These are phyloP conservation scores for Farysia itapuensis DNA, from an alignment of 1,284 basidiomycete genomes.

Conservation along the genomic window DNA sequence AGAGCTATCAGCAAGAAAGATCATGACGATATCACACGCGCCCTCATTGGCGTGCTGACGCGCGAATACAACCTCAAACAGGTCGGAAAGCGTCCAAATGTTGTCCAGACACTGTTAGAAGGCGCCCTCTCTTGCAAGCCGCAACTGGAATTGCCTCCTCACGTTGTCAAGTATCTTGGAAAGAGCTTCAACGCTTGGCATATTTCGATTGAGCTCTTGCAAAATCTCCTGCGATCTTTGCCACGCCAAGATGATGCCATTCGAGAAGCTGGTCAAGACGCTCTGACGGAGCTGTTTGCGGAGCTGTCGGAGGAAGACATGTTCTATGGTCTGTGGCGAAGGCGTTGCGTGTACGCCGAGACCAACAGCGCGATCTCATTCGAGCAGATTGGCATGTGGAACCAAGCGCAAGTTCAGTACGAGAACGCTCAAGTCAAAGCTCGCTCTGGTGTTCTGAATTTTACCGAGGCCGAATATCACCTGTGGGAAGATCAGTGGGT, in stretches of 20 bases:
- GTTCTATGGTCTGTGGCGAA: slow-evolving; percentile 95
- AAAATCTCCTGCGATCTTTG: slow-evolving; percentile 69
- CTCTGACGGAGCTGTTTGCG: slow-evolving; percentile 90
- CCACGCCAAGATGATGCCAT: slow-evolving; percentile 73
- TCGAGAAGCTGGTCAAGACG: slow-evolving; percentile 84
- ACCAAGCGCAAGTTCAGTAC: slow-evolving; percentile 84
- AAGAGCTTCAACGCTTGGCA: slow-evolving; percentile 98
- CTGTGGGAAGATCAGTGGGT: slow-evolving; percentile 99
- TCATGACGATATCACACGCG: slow-evolving; percentile 83
- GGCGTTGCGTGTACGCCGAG: slow-evolving; percentile 82
- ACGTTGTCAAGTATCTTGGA: slow-evolving; percentile 92
- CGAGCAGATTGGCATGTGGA: slow-evolving; percentile 98
- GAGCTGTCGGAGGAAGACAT: slow-evolving; percentile 95
- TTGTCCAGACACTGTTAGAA: slow-evolving; percentile 85
- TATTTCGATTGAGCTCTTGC: slow-evolving; percentile 84
- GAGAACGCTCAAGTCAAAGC: slow-evolving; percentile 88
- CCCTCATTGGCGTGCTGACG: slow-evolving; percentile 85
- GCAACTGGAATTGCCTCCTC: slow-evolving; percentile 84
- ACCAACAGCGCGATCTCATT: slow-evolving; percentile 90
- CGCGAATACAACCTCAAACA: slow-evolving; percentile 93
- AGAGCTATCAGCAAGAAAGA: slow-evolving; percentile 79
- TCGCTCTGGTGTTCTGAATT: slow-evolving; percentile 78
- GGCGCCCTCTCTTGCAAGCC: slow-evolving; percentile 83
- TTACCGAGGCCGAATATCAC: slow-evolving; percentile 93
- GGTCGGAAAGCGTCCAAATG: slow-evolving; percentile 86